Evolutionary conservation across 305 asterid species (phyloP), one percentile per base, ranked within the genome.

Genomic region (Rubia peregrina): DNA sequence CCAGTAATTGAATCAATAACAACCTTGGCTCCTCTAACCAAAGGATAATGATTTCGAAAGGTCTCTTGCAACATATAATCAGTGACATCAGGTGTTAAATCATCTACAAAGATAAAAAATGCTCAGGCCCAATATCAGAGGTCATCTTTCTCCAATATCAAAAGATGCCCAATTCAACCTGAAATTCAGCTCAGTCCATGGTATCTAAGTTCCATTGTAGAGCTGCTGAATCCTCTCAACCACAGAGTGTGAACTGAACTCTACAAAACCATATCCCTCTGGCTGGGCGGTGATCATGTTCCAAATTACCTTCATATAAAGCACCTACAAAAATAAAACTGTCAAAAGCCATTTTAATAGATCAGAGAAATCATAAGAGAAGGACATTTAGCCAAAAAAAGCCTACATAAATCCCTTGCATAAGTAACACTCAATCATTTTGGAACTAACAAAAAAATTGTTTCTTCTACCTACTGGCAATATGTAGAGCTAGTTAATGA

Each of bases 121-220:
- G 96, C 73, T 94, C 99, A 0, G 90, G 96, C 9, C 96, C 99
- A 22, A 83, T 84, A 61, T 89, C 96, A 65, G 78, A n/a, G n/a
- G 78, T 0, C 96, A 91, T 70, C 85, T 82, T 75, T 89, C 98
- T 72, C 96, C 98, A 53, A 86, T 78, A 64, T 96, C 98, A 79
- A 91, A 94, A 19, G 97, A 91, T 30, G 97, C 98, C 98, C 97
- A 94, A 77, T 94, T 94, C 82, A 94, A 79, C 86, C 99, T 84
- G 83, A 94, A 94, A 46, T 92, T 94, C 72, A 94, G 77, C 74
- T 91, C 96, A 11, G 99, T 94, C 68, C 91, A 96, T 6, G 96
- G 99, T 71, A 94, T 89, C 82, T 94, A 97, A n/a, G 91, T 70
- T 80, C 97, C 97, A 68, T 94, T 89, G 69, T 82, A 89, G 40